These are phyloP conservation scores for Verticillium nonalfalfae DNA, from an alignment of 2,329 filamentous ascomycete species.

Conservation along the genomic window DNA sequence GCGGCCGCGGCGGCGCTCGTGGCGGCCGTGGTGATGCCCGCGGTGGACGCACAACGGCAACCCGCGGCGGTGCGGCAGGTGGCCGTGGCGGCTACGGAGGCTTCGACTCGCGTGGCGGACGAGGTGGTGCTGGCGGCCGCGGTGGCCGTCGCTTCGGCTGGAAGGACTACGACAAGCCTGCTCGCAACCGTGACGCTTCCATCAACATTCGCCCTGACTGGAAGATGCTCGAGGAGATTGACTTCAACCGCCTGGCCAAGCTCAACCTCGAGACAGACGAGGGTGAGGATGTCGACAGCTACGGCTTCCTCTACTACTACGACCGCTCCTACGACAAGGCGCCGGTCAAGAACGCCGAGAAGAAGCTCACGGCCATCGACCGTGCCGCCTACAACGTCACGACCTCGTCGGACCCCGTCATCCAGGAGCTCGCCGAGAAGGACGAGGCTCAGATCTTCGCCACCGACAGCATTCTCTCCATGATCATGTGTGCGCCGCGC, in stretches of 20 bases:
- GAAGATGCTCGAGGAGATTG: conserved; percentile 95
- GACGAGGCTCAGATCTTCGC: conserved; percentile 95
- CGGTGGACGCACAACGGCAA: conserved; percentile 51
- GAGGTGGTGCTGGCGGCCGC: conserved; percentile 61
- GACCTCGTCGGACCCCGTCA: conserved; percentile 90
- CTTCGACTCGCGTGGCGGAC: conserved; percentile 67
- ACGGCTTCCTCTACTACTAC: conserved; percentile 98
- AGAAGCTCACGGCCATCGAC: conserved; percentile 82
- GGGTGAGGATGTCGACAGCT: conserved; percentile 90
- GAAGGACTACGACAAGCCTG: conserved; percentile 98
- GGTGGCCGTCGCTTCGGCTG: conserved; percentile 89
- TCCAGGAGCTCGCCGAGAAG: conserved; percentile 94
- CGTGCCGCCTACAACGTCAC: conserved; percentile 97
- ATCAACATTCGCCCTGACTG: conserved; percentile 96
- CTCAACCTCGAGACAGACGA: conserved; percentile 92
- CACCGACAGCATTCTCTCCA: conserved; percentile 93
- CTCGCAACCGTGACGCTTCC: conserved; percentile 90
- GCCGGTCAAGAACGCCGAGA: conserved; percentile 81
- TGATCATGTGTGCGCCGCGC: conserved; percentile 97
- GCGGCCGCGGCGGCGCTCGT: conserved; percentile 68
- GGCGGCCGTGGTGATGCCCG: conserved; percentile 60
- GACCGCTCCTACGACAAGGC: conserved; percentile 93
- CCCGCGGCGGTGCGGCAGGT: conserved; percentile 55
- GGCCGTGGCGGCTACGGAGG: conserved; percentile 60
- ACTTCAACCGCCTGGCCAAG: conserved; percentile 92